These are phyloP conservation scores for Paraphaeosphaeria minitans DNA, from an alignment of 2,329 filamentous ascomycete genomes.

Conservation along the genomic window DNA sequence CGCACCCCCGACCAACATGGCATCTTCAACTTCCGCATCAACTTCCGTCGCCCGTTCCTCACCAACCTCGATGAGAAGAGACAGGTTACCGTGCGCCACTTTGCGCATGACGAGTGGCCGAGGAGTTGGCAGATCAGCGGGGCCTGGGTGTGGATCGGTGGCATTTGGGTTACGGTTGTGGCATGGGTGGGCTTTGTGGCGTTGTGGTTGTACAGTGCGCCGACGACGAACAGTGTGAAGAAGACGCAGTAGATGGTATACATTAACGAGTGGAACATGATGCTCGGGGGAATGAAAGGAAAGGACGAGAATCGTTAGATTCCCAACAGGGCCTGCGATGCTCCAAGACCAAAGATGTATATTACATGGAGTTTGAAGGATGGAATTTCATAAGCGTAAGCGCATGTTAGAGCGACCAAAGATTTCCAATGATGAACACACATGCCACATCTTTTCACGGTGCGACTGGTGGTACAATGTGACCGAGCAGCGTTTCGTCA, in stretches of 20 bases:
- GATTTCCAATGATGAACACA: too few relatives aligned
- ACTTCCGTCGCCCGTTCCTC: slow-evolving; percentile 95
- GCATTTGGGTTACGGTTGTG: slow-evolving; percentile 79
- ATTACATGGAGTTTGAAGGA: slow-evolving; percentile 9
- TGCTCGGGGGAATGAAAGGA: background rate
- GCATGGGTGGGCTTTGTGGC: slow-evolving; percentile 86
- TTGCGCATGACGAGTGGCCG: slow-evolving; percentile 96
- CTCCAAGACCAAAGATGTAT: background rate
- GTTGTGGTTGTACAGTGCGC: slow-evolving; percentile 82
- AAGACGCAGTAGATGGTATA: slow-evolving; percentile 51
- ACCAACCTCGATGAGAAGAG: slow-evolving; percentile 91
- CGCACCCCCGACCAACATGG: slow-evolving; percentile 94
- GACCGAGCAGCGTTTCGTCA: too few relatives aligned
- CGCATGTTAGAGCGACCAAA: background rate
- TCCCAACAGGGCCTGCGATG: background rate
- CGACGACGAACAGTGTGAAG: slow-evolving; percentile 57
- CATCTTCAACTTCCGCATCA: slow-evolving; percentile 97
- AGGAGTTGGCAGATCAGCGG: slow-evolving; percentile 87
- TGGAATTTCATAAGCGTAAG: slow-evolving; percentile 9
- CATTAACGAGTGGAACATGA: background rate
- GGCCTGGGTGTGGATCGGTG: slow-evolving; percentile 93
- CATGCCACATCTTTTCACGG: too few relatives aligned
- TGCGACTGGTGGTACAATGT: too few relatives aligned
- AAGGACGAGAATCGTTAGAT: background rate
- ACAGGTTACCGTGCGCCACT: slow-evolving; percentile 92